Conservation (phyloP, 192 early-diverging fungal genomes). For the Piromyces sp. region DNA sequence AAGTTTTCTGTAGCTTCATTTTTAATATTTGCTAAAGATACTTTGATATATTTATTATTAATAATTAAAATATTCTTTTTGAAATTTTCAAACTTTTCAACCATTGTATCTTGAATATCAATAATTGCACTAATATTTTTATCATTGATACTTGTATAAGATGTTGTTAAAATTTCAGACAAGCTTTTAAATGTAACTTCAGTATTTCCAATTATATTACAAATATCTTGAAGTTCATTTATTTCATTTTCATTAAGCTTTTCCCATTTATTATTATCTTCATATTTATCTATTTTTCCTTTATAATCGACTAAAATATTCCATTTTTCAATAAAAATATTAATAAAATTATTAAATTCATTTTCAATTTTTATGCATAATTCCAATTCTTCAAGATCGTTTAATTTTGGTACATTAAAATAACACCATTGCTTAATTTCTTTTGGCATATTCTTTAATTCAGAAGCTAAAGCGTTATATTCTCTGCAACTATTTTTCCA, state of each 20-base stretch:
- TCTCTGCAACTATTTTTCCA: background rate
- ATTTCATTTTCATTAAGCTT: background rate
- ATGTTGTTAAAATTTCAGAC: background rate
- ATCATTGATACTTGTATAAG: background rate
- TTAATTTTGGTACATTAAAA: background rate
- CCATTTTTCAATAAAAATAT: background rate
- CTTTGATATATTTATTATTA: background rate
- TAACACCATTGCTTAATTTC: background rate
- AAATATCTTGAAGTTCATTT: background rate
- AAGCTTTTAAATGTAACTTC: background rate
- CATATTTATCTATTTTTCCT: background rate
- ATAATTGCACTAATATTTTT: background rate
- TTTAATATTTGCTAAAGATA: background rate
- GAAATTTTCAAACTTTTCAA: background rate
- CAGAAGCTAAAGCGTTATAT: background rate
- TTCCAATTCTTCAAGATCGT: background rate
- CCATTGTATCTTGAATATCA: background rate
- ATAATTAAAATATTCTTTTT: background rate
- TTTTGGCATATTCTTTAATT: background rate
- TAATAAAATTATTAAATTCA: background rate
- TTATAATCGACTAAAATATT: background rate
- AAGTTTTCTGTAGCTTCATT: background rate
- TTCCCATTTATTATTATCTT: background rate
- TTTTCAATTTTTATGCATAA: background rate
- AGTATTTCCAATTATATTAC: background rate